Evolutionary conservation across 495 filamentous ascomycete species (phyloP), one percentile per base, ranked within the genome.

Genomic region (Tuber umbilicatum): DNA sequence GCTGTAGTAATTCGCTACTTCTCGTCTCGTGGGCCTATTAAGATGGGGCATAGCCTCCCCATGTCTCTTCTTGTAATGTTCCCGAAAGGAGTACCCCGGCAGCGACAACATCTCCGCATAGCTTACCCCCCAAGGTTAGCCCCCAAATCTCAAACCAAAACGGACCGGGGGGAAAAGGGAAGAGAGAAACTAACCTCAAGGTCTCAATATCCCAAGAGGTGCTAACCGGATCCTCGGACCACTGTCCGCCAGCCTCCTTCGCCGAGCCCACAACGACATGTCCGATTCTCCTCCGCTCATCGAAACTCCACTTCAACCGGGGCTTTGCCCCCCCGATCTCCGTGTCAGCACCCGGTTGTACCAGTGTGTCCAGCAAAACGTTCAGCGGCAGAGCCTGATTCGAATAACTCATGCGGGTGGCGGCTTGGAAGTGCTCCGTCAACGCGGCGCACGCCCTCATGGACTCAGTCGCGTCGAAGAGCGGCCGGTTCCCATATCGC

Each of bases 51-150:
- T 82, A 3, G 83, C 79, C 42, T 85, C 82, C 7, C 85, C 85
- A 16, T 85, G 84, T 5, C 73, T 82, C 70, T 81, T 82, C 21
- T 78, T 83, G 73, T 87, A 85, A 74, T 91, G 87, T 16, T 89
- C 85, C 2, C 85, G 84, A 78, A 89, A 90, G 6, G 87, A 86
- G 81, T 90, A 91, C 0, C 87, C 90, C 0, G 90, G 90, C 19
- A 91, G 80, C 2, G 89, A 90, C 19, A 91, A 83, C 88, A 89
- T 88, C 73, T 89, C 88, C 6, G 89, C 88, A 83, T 91, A 91
- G 81, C 90, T 91, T 72, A 73, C 47, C 27, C 50, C 41, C 39
- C 21, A 5, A 39, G n/a, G 39, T 72, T 60, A 84, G 78, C 17
- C 76, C 81, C 27, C 77, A 80, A 47, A 82, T 80, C 35, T 81